phyloP scores from a whole-genome alignment of 148 eudicot species.

The Selenicereus undatus region DNA sequence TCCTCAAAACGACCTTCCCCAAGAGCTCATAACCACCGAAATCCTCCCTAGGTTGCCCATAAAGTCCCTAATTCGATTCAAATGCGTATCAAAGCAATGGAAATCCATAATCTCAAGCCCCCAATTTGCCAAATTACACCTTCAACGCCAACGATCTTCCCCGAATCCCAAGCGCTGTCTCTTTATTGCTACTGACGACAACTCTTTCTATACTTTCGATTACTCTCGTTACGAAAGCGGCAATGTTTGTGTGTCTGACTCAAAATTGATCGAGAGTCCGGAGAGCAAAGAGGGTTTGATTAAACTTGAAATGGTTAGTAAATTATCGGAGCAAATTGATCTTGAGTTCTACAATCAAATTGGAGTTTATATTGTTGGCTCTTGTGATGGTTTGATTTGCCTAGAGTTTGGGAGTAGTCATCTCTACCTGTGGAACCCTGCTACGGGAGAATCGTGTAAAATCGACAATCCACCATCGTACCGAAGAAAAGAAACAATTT shows the following conservation, averaged over 20 bases:
- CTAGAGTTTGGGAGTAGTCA: constrained; percentile 15
- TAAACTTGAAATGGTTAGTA: constrained; percentile 1
- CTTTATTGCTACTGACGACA: constrained; percentile 14
- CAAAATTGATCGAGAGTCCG: not conserved
- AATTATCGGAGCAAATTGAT: constrained; percentile 2
- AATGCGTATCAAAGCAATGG: constrained; percentile 23
- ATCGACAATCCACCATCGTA: constrained; percentile 3
- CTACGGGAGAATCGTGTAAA: not conserved
- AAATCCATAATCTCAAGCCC: constrained; percentile 14
- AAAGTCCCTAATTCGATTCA: constrained; percentile 25
- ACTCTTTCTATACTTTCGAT: not conserved
- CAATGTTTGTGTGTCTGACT: not conserved
- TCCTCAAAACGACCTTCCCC: not conserved
- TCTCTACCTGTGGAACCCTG: constrained; percentile 25
- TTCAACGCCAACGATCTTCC: constrained; percentile 10
- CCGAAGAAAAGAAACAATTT: constrained; percentile 9
- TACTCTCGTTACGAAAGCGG: not conserved
- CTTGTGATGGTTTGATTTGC: constrained; percentile 24
- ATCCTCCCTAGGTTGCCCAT: constrained; percentile 22
- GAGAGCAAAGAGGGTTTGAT: constrained; percentile 1
- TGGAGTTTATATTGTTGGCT: constrained; percentile 18
- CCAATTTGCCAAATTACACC: constrained; percentile 19
- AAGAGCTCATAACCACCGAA: constrained; percentile 14
- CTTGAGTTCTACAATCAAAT: not conserved
- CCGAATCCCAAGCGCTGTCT: constrained; percentile 7